Base-by-base conservation (phyloP, 257 asterid species). In the Primulina tabacum region DNA sequence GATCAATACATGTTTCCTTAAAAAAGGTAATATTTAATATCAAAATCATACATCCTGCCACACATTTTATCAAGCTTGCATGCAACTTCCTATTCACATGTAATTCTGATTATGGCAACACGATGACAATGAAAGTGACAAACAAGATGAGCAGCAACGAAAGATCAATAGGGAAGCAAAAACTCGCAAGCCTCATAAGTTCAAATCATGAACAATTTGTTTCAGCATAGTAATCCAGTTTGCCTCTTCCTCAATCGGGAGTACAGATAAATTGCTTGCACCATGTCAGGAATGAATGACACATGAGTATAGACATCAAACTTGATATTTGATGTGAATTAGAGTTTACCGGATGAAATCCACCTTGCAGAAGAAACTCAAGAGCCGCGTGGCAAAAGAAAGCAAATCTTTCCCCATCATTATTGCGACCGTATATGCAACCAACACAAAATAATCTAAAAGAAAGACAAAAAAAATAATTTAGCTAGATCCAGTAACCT, bases 301-400 rank as follows among this genome's bases (percentile, higher is more conserved):
- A 29, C 69, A 18, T 53, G 74, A 56, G 30, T 35, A 58, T 35
- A 63, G 52, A 71, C 17, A 59, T 64, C 71, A 53, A 43, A 66
- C 40, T 64, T 62, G 75, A 67, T 56, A 30, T 29, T 32, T 69
- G 33, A 34, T n/a, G 72, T 35, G 64, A 68, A 35, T 43, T 68
- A 52, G 62, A 71, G 73, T 96, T 86, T 94, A 94, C 99, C 21
- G 98, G 99, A 81, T 82, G 92, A 35, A 79, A 84, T 78, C 98
- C 97, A 78, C 89, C 81, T 82, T 91, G 99, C 79, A 83, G 86
- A 83, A 94, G 99, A 80, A 94, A 94, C 84, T 94, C 99, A 6
- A 94, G 89, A 75, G 98, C 97, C 40, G 97, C 98, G 56, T 91
- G 87, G 80, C 98, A 89, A 81, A 94, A 94, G 90, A 94, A 94